phyloP scores from a whole-genome alignment of 768 basidiomycete genomes.

The Dictyophora rubrovolvata region DNA sequence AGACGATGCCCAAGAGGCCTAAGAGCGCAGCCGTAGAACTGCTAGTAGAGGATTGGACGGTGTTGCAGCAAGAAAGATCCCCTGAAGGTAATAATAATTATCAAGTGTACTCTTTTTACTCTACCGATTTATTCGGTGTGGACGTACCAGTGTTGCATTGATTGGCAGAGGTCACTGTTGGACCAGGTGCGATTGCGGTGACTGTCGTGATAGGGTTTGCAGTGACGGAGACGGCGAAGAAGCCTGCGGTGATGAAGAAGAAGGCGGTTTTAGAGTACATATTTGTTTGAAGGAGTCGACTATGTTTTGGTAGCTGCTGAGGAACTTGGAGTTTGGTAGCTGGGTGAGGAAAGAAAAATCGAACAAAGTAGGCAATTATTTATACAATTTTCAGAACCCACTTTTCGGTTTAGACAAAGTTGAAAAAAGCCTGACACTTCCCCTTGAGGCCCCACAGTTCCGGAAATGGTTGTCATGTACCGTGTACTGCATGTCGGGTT shows the following conservation, averaged over 20 bases:
- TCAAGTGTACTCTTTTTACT: too few relatives aligned
- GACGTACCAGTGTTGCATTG: slow-evolving; percentile 4
- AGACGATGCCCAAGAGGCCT: slow-evolving; percentile 17
- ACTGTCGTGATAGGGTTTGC: not conserved
- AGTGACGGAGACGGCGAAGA: not conserved
- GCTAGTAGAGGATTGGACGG: slow-evolving; percentile 15
- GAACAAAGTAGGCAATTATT: too few relatives aligned
- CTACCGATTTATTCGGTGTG: too few relatives aligned
- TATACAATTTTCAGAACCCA: too few relatives aligned
- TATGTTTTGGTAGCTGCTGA: not conserved
- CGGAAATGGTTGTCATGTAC: too few relatives aligned
- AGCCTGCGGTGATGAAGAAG: not conserved
- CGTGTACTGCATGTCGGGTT: too few relatives aligned
- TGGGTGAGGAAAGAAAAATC: not conserved
- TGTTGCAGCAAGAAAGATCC: slow-evolving; percentile 23
- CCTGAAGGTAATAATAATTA: slow-evolving; percentile 3
- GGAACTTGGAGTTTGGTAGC: too few relatives aligned
- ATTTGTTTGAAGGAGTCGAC: not conserved
- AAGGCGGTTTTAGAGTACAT: not conserved
- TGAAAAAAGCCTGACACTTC: too few relatives aligned
- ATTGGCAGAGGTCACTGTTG: not conserved
- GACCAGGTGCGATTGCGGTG: not conserved
- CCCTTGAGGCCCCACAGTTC: too few relatives aligned
- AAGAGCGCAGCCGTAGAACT: slow-evolving; percentile 30
- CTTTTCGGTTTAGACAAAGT: too few relatives aligned